Conservation (phyloP, 2,329 filamentous ascomycete species). For the Neurospora sp. region DNA sequence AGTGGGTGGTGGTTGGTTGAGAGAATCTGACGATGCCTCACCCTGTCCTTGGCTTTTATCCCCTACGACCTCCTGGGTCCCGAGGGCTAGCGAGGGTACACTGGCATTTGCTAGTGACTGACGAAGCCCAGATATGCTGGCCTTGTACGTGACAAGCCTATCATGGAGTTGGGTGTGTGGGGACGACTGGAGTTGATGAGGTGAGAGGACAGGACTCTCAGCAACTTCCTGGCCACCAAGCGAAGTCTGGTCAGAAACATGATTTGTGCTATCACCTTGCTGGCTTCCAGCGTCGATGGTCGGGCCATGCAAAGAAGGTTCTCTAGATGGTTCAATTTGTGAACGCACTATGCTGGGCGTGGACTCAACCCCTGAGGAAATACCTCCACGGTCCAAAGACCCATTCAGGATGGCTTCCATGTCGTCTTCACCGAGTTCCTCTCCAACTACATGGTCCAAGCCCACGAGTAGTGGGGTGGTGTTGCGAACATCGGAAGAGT, state of each 20-base stretch:
- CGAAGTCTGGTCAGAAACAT: background rate
- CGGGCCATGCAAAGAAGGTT: background rate
- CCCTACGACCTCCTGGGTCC: constrained; percentile 35
- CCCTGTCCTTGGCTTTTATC: constrained; percentile 28
- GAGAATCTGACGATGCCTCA: constrained; percentile 19
- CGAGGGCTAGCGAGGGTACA: constrained; percentile 42
- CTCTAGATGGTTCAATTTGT: background rate
- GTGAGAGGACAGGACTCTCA: constrained; percentile 57
- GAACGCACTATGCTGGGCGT: background rate
- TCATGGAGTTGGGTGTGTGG: constrained; percentile 51
- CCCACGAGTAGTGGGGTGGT: constrained; percentile 4
- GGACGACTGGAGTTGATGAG: constrained; percentile 35
- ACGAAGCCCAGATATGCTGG: constrained; percentile 44
- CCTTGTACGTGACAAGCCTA: constrained; percentile 50
- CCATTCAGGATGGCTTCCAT: constrained; percentile 3
- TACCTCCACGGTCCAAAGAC: background rate
- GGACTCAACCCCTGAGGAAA: background rate
- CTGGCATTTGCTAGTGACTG: constrained; percentile 50
- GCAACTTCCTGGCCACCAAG: constrained; percentile 14
- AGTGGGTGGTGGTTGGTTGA: constrained; percentile 20
- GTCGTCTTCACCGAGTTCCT: constrained; percentile 8
- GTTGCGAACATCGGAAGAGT: constrained; percentile 1
- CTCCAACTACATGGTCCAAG: constrained; percentile 1
- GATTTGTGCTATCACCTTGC: background rate
- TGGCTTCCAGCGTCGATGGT: background rate